Evolutionary conservation across 2,329 filamentous ascomycete species (phyloP).

Genomic region (Xylaria sp.): DNA sequence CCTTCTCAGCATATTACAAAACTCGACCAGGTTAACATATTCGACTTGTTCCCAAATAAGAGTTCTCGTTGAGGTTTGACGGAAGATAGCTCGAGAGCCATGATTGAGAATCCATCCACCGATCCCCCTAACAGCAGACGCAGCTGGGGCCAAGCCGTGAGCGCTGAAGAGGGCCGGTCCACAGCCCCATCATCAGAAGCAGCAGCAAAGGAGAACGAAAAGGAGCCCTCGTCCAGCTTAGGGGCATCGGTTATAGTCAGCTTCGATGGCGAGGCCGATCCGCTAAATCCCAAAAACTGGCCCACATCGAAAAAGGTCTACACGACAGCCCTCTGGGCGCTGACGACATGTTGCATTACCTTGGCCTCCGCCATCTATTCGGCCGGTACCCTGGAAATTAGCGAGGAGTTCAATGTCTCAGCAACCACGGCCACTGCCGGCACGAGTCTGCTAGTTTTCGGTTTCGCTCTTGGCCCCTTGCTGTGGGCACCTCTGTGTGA

Average conservation of each 20-base stretch:
- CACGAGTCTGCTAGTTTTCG: neutral
- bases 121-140: neutral
- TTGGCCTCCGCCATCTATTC: neutral
- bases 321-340: neutral
- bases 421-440: neutral
- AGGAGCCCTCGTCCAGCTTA: neutral
- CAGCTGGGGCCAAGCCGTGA: neutral
- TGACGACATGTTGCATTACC: constrained; percentile 1
- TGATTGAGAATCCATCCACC: neutral
- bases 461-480: neutral
- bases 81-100: neutral
- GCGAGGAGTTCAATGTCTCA: neutral
- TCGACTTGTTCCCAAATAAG: neutral
- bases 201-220: neutral
- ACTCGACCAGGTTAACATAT: neutral
- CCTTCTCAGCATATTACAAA: neutral
- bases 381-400: neutral
- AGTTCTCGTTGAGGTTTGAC: too few relatives aligned
- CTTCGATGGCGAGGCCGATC: neutral
- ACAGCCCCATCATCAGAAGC: neutral
- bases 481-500: neutral
- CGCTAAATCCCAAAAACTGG: neutral
- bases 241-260: neutral
- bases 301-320: neutral
- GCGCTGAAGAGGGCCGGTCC: neutral